Conservation (phyloP, 257 asterid genomes). For the Petunia axillaris region DNA sequence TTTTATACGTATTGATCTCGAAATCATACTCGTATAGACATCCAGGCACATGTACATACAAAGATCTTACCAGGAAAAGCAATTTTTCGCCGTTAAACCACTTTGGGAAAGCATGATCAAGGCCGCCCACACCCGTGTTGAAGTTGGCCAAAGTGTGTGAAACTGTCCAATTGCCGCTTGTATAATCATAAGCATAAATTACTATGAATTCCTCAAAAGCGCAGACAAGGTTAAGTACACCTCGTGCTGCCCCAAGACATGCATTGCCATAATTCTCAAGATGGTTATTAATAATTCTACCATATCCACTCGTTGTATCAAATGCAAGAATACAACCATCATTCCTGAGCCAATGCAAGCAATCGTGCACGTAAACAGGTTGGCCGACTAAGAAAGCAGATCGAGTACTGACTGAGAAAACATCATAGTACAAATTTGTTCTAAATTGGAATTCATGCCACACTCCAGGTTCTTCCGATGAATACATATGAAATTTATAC, state of each 20-base stretch:
- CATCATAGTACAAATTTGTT: too few species aligned
- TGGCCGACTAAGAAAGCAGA: neutral
- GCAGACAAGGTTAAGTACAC: neutral
- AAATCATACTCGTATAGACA: slow-evolving; percentile 9
- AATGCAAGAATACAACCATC: neutral
- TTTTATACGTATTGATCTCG: neutral
- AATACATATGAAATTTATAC: slow-evolving; percentile 10
- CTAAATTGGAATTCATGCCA: neutral
- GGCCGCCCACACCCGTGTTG: neutral
- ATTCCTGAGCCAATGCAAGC: neutral
- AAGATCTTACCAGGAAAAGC: neutral
- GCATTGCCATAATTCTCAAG: neutral
- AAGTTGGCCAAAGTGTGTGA: neutral
- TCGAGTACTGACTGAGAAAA: too few species aligned
- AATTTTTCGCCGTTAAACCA: neutral
- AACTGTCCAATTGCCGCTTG: neutral
- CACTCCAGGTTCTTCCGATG: neutral
- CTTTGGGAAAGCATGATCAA: neutral
- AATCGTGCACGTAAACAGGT: neutral
- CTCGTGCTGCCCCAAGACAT: slow-evolving; percentile 18
- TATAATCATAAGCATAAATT: neutral
- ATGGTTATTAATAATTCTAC: neutral
- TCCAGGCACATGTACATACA: neutral
- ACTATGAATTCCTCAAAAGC: neutral
- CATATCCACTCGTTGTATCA: too few species aligned